Evolutionary conservation across 371 early-diverging fungal genomes (phyloP), one percentile per base, ranked within the genome.

Genomic region (Fennellomyces sp.): DNA sequence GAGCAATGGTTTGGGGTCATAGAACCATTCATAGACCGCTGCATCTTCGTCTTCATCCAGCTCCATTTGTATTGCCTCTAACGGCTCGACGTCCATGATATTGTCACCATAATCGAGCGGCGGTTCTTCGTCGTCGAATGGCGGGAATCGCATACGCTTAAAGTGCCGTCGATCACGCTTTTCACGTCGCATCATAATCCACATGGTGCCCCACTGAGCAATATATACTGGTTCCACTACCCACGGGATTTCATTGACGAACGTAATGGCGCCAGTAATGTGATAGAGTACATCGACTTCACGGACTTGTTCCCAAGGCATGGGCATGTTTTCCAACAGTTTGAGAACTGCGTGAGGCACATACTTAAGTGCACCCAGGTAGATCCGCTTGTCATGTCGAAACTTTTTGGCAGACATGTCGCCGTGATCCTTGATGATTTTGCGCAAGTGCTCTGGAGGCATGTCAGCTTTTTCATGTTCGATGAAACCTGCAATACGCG

Each of bases 121-220:
- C 35, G 97, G 96, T 71, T 99, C 97, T 76, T 99, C 98, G 67
- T 98, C 98, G 70, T 98, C 99, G 76, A 97, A 97, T 8, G 97
- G 95, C 41, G 97, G 98, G 74, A 96, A 97, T 48, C 96, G 87
- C 98, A 98, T 98, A 70, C 99, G 93, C 75, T 97, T 97, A 65
- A 98, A 98, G 70, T 98, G 97, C 63, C 94, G 90, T 69, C 99
- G 89, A 66, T 97, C 98, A 59, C 97, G 86, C 82, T 98, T 98
- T 68, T 99, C 98, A 58, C 97, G 86, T 59, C 99, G 87, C 98
- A 99, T 98, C 95, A 96, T 96, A 60, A 97, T 97, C 97, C 97
- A 97, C 97, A 96, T 96, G 21, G 96, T 92, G 56, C 96, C 97
- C 99, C 99, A 98, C 78, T 97, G 98, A 2, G 97, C 97, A 66